A percentile compares a stretch with the other conserved stretches of the same genome.
phyloP scores from a whole-genome alignment of 805 yeast genomes.

The Wickerhamomyces alni region DNA sequence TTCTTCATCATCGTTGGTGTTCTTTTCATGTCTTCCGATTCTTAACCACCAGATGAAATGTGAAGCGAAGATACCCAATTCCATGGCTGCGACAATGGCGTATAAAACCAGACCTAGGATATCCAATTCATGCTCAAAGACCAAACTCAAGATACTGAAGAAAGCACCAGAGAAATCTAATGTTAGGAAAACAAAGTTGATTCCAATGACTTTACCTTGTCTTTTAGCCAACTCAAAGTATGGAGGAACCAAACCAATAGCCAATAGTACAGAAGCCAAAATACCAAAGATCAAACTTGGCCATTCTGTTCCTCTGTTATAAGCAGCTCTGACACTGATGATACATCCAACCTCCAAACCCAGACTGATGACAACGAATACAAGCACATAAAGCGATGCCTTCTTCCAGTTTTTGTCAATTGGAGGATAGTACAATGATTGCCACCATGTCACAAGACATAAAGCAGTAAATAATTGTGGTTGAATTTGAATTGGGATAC shows the following conservation, averaged over 20 bases:
- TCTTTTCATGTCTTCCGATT: constrained; percentile 22
- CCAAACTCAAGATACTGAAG: constrained; percentile 59
- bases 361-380: constrained; percentile 38
- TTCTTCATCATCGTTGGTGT: background rate
- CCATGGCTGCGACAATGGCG: constrained; percentile 65
- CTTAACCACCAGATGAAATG: constrained; percentile 66
- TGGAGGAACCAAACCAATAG: constrained; percentile 80
- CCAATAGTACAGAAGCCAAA: constrained; percentile 69
- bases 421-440: constrained; percentile 75
- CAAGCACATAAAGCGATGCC: constrained; percentile 29
- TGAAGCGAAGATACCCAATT: constrained; percentile 67
- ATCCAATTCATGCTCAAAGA: constrained; percentile 65
- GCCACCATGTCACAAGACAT: constrained; percentile 60
- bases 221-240: constrained; percentile 79
- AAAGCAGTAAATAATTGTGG: constrained; percentile 78
- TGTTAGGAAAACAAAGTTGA: constrained; percentile 71
- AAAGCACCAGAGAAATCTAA: constrained; percentile 82
- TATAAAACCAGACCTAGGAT: constrained; percentile 76
- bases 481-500: constrained; percentile 76
- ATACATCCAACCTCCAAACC: constrained; percentile 70
- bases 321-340: constrained; percentile 57
- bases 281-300: constrained; percentile 79
- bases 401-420: constrained; percentile 29
- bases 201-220: constrained; percentile 80
- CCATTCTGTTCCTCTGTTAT: constrained; percentile 53